A percentile compares a stretch with the other conserved stretches of the same genome.
Conservation (phyloP, 352 stramenopile species). For the Globisporangium emineosum region DNA sequence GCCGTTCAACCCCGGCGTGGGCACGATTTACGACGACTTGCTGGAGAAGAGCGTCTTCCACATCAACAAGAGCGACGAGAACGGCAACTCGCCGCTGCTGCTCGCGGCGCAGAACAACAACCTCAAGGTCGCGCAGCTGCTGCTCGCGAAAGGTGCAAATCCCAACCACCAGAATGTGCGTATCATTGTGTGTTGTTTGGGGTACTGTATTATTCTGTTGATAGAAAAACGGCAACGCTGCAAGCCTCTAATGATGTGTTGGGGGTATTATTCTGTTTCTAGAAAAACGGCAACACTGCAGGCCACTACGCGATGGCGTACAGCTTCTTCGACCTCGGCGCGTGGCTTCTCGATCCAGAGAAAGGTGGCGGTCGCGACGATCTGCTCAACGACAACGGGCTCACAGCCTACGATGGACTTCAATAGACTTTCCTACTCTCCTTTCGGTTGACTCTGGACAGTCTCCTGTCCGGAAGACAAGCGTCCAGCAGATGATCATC, state of each 20-base stretch:
- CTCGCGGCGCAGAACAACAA: conserved; percentile 88
- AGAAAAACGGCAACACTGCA: conserved; percentile 87
- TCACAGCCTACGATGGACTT: conserved; percentile 92
- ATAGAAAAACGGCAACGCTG: conserved; percentile 85
- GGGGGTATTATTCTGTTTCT: background rate
- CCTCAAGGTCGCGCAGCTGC: conserved; percentile 86
- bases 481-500: too few species aligned
- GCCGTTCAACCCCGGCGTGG: conserved; percentile 75
- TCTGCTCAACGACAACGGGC: conserved; percentile 89
- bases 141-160: conserved; percentile 87
- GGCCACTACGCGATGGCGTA: conserved; percentile 93
- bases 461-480: too few species aligned
- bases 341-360: conserved; percentile 87
- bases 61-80: conserved; percentile 87
- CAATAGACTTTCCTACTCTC: conserved; percentile 13
- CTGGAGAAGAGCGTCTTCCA: conserved; percentile 90
- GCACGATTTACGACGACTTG: conserved; percentile 89
- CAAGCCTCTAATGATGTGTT: conserved; percentile 93
- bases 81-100: conserved; percentile 89
- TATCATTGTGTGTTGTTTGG: background rate
- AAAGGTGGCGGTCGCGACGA: conserved; percentile 83
- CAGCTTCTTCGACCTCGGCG: conserved; percentile 89
- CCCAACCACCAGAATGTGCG: conserved; percentile 90
- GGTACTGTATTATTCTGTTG: background rate
- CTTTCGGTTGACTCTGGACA: background rate